Evolutionary conservation across 768 basidiomycete genomes (phyloP), one percentile per base, ranked within the genome.

Genomic region (Trametes punicea): DNA sequence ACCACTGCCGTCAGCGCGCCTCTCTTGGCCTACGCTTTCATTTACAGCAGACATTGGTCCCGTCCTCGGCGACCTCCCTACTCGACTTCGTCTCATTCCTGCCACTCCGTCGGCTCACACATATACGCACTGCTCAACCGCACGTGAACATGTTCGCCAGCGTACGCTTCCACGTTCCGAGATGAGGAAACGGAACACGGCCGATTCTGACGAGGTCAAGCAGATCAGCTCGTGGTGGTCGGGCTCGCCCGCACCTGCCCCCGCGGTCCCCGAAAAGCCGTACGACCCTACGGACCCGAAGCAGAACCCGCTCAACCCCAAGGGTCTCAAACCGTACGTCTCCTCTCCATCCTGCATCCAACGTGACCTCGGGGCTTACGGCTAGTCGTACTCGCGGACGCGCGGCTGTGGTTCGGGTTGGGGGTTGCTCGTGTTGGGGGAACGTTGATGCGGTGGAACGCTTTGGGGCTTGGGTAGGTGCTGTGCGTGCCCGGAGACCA

Each of bases 401-500:
- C n/a, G n/a, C 36, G 36, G 36, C 16, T 18, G 3, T 38, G 36
- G 31, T 15, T 38, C 15, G 36, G 36, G 18, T 8, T 38, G 15
- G 15, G 9, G 15, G 2, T 38, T 15, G 6, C 16, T 15, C 16
- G 36, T 3, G 6, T 16, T 8, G 36, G 15, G n/a, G 5, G 36
- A 38, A 38, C 6, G 2, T 16, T 5, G 16, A 21, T 21, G 21
- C 10, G 20, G 21, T 20, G 6, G 9, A n/a, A 30, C n/a, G 29
- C 27, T n/a, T 18, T 13, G 33, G 30, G 8, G 47, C 30, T 13
- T 6, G 25, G 34, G 36, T 59, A 98, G 96, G 64, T 98, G 96
- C 64, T 98, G 96, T 67, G 96, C 95, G 39, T 98, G 96, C 68
- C 94, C 93, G 2, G 80, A 93, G 64, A 96, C 94, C 2, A 98